Evolutionary conservation across 2,329 filamentous ascomycete genomes (phyloP).

Genomic region (Purpureocillium takamizusanense): DNA sequence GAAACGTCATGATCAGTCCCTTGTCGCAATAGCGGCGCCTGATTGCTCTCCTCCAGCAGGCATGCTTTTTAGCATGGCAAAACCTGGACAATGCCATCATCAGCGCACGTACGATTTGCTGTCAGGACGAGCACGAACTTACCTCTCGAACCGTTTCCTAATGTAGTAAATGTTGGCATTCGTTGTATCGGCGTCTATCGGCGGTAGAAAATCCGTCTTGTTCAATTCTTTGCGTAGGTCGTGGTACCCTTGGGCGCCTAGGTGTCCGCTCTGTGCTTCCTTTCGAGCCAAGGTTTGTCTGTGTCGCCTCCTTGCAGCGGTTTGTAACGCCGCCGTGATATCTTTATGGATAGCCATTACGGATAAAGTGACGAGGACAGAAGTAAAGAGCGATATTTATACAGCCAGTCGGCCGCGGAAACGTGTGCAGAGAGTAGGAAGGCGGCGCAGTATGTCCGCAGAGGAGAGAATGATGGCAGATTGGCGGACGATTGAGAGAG

Average conservation of each 20-base stretch:
- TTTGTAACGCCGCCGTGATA: slow-evolving; percentile 1
- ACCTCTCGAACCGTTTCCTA: slow-evolving; percentile 12
- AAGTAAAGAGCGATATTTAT: background rate
- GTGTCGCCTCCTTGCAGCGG: slow-evolving; percentile 13
- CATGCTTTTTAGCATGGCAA: slow-evolving; percentile 2
- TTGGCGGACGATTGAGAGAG: too few relatives aligned
- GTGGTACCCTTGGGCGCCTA: slow-evolving; percentile 7
- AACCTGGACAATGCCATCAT: slow-evolving; percentile 3
- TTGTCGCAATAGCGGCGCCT: slow-evolving; percentile 10
- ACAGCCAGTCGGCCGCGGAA: background rate
- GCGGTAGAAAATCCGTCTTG: slow-evolving; percentile 8
- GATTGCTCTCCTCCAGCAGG: slow-evolving; percentile 8
- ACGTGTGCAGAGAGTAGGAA: background rate
- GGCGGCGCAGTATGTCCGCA: background rate
- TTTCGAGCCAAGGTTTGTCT: slow-evolving; percentile 6
- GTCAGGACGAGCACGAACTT: slow-evolving; percentile 2
- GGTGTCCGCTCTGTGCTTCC: slow-evolving; percentile 7
- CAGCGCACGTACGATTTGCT: background rate
- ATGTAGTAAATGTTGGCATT: slow-evolving; percentile 14
- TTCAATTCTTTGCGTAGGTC: slow-evolving; percentile 8
- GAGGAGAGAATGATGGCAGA: too few relatives aligned
- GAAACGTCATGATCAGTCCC: slow-evolving; percentile 15
- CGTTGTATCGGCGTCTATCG: slow-evolving; percentile 9
- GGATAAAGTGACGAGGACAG: background rate
- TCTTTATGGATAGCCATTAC: background rate